A percentile compares a stretch with the other conserved stretches of the same genome.
phyloP scores from a whole-genome alignment of 495 filamentous ascomycete species.

The Halenospora varia region DNA sequence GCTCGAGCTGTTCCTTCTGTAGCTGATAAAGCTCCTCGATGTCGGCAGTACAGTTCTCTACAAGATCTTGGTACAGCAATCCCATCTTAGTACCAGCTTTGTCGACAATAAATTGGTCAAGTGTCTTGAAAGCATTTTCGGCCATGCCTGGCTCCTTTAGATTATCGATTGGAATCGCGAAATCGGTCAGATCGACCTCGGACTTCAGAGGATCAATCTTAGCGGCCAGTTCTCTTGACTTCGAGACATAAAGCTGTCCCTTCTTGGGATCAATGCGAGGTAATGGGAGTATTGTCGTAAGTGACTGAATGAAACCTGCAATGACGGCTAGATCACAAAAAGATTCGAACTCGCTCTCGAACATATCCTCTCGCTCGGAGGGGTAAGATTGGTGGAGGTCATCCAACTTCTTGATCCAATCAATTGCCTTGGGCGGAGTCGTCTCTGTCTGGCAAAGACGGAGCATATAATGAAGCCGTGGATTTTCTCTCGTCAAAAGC shows the following conservation, averaged over 20 bases:
- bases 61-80: slow-evolving; percentile 31
- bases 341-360: slow-evolving; percentile 21
- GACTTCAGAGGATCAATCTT: slow-evolving; percentile 28
- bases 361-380: slow-evolving; percentile 13
- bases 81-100: slow-evolving; percentile 33
- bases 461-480: slow-evolving; percentile 30
- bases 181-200: slow-evolving; percentile 29
- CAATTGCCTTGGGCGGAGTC: slow-evolving; percentile 17
- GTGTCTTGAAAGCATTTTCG: slow-evolving; percentile 24
- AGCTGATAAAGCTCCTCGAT: slow-evolving; percentile 20
- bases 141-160: slow-evolving; percentile 34
- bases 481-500: slow-evolving; percentile 19
- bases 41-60: slow-evolving; percentile 27
- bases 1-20: slow-evolving; percentile 13
- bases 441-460: slow-evolving; percentile 28
- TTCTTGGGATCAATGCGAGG: slow-evolving; percentile 27
- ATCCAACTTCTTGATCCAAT: slow-evolving; percentile 26
- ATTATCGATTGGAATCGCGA: slow-evolving; percentile 31
- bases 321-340: slow-evolving; percentile 27
- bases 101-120: slow-evolving; percentile 32
- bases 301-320: slow-evolving; percentile 24
- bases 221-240: slow-evolving; percentile 22
- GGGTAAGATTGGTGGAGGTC: slow-evolving; percentile 22
- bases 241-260: slow-evolving; percentile 26
- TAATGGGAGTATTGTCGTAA: slow-evolving; percentile 23